Conservation (phyloP, 495 filamentous ascomycete genomes). For the Aspergillus biplanus region DNA sequence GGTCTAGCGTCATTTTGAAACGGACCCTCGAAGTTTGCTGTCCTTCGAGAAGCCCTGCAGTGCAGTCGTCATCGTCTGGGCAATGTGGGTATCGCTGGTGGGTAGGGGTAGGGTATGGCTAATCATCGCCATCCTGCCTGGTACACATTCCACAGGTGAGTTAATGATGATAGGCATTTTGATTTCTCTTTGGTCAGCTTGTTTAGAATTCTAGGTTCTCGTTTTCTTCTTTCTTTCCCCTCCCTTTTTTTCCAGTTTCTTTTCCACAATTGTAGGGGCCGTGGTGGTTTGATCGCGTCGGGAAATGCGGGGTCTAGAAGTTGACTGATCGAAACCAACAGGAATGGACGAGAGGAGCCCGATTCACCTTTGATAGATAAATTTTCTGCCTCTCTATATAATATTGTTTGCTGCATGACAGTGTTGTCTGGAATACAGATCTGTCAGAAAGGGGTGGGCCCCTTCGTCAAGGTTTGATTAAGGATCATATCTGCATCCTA, state of each 20-base stretch:
- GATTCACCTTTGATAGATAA: neutral
- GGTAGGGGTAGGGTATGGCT: constrained; percentile 13
- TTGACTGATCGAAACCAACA: neutral
- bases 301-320: neutral
- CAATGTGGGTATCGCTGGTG: constrained; percentile 3
- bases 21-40: constrained; percentile 25
- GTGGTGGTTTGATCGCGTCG: too few species aligned
- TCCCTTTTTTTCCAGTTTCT: constrained; percentile 3
- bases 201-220: neutral
- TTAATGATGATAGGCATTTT: constrained; percentile 25
- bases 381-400: constrained; percentile 4
- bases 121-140: constrained; percentile 17
- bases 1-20: constrained; percentile 23
- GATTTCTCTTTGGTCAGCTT: neutral
- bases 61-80: constrained; percentile 27
- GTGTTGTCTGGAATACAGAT: constrained; percentile 14
- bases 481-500: constrained; percentile 45
- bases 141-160: constrained; percentile 14
- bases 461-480: constrained; percentile 48
- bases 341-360: neutral
- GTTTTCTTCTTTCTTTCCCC: neutral
- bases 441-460: constrained; percentile 35
- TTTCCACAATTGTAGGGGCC: too few species aligned
- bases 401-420: neutral
- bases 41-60: constrained; percentile 28